Percentiles rank a stretch among this genome's conserved stretches.
Evolutionary conservation across 164 flowering plant genomes (phyloP).

Genomic region (Aristolochia californica): DNA sequence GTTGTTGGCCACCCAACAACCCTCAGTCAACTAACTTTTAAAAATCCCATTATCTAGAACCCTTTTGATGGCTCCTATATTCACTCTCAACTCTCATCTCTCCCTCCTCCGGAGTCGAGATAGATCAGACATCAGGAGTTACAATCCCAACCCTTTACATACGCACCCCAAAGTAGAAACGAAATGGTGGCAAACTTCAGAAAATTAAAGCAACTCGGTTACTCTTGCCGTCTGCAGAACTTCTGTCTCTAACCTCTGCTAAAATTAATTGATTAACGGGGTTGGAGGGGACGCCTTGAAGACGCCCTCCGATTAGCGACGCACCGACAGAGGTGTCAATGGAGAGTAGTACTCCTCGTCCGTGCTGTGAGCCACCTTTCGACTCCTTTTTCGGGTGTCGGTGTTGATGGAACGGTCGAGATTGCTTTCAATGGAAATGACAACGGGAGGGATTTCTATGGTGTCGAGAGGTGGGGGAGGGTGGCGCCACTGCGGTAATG

Average conservation of each 20-base stretch:
- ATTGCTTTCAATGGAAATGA: slow-evolving; percentile 9
- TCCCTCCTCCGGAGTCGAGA: not conserved
- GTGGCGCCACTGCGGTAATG: slow-evolving; percentile 66
- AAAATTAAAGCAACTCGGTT: no score
- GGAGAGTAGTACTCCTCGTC: not conserved
- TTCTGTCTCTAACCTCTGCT: no score
- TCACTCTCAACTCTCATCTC: not conserved
- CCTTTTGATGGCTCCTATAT: not conserved
- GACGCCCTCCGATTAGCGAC: slow-evolving; percentile 1
- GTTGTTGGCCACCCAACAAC: slow-evolving; percentile 6
- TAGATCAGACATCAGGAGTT: not conserved
- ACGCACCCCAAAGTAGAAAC: not conserved
- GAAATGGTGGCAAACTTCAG: no score
- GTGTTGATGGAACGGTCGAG: not conserved
- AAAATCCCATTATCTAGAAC: not conserved
- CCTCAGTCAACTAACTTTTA: not conserved
- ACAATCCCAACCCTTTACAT: not conserved
- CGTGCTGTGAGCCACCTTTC: not conserved
- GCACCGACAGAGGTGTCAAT: not conserved
- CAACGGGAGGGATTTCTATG: slow-evolving; percentile 36
- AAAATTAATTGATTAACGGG: not conserved
- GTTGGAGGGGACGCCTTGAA: not conserved
- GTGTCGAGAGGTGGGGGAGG: slow-evolving; percentile 45
- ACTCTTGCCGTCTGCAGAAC: no score
- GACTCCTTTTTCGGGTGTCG: not conserved